A percentile compares a stretch with the other conserved stretches of the same genome.
phyloP scores from a whole-genome alignment of 345 rosid genomes.

The Citrus maxima region DNA sequence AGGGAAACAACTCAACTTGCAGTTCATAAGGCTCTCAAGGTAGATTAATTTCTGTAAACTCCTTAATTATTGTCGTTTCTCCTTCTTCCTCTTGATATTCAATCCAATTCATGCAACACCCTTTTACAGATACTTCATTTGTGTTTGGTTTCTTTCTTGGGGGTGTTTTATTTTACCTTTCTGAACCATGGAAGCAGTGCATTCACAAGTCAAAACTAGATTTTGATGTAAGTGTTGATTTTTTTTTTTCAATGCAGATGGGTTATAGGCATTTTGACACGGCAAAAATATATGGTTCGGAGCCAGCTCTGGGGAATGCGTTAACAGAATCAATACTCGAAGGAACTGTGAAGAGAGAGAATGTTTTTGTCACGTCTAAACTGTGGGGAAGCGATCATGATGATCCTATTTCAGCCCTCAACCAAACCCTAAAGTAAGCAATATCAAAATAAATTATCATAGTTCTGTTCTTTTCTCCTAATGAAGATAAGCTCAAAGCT shows the following conservation, averaged over 20 bases:
- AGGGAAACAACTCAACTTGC: constrained; percentile 51
- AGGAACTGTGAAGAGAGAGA: constrained; percentile 48
- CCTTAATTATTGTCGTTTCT: background rate
- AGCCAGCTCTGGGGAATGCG: constrained; percentile 77
- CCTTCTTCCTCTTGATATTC: background rate
- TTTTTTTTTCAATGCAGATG: constrained; percentile 35
- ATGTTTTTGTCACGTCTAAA: constrained; percentile 77
- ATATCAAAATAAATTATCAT: too few relatives aligned
- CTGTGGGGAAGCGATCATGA: constrained; percentile 83
- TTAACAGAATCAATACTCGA: constrained; percentile 40
- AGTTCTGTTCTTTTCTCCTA: too few relatives aligned
- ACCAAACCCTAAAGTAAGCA: constrained; percentile 49
- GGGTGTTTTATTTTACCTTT: background rate
- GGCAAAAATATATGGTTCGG: constrained; percentile 79
- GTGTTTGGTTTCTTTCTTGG: background rate
- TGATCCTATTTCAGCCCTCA: constrained; percentile 73
- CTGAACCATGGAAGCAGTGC: background rate
- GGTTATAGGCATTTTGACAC: constrained; percentile 94
- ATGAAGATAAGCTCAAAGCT: background rate
- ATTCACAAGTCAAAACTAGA: background rate
- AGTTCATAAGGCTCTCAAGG: constrained; percentile 65
- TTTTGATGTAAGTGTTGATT: background rate
- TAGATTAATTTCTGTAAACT: constrained; percentile 14
- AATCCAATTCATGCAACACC: background rate
- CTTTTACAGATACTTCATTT: background rate